Conservation (phyloP, 2,329 filamentous ascomycete genomes). For the Claviceps cyperi region DNA sequence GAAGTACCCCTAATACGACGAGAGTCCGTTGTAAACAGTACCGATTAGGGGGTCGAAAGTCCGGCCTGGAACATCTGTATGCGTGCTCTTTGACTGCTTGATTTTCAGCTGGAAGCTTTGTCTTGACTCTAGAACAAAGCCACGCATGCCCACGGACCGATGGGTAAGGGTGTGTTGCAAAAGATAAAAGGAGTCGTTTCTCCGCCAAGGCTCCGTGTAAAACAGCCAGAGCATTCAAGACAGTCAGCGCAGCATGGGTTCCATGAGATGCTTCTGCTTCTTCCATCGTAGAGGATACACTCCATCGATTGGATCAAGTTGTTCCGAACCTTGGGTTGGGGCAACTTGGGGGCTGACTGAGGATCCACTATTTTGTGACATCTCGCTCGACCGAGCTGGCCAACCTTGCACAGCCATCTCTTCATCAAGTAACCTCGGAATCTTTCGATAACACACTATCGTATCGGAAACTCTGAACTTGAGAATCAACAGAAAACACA, state of each 20-base stretch:
- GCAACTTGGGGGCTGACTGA: no score
- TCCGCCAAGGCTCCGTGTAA: background rate
- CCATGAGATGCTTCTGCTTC: background rate
- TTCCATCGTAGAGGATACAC: background rate
- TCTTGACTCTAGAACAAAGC: background rate
- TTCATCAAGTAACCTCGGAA: background rate
- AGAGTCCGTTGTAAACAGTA: no score
- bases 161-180: background rate
- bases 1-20: no score
- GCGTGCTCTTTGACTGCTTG: no score
- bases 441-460: background rate
- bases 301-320: background rate
- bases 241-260: no score
- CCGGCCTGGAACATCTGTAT: no score
- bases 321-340: background rate
- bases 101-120: no score
- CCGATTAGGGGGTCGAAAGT: no score
- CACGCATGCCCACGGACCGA: background rate
- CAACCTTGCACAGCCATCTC: background rate
- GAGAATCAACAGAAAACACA: background rate
- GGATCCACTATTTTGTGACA: conserved; percentile 1
- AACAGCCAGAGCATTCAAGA: background rate
- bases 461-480: background rate
- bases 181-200: background rate
- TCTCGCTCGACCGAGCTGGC: background rate